These are phyloP conservation scores for Cryptococcus sp. DNA, from an alignment of 1,284 basidiomycete species.

Conservation along the genomic window DNA sequence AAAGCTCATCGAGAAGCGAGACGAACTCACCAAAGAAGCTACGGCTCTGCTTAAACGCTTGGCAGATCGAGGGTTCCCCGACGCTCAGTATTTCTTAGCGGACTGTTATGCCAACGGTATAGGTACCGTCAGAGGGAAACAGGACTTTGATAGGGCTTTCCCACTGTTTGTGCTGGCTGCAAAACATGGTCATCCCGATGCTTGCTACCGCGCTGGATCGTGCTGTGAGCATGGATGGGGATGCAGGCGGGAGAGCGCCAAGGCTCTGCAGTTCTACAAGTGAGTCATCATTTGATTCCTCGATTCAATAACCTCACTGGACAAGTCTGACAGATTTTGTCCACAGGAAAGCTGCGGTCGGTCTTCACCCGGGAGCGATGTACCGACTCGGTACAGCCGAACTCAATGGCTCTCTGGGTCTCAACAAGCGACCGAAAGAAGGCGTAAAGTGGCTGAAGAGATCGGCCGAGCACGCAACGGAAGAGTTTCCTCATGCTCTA, in stretches of 20 bases:
- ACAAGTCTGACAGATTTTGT: neutral
- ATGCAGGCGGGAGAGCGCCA: slow-evolving; percentile 84
- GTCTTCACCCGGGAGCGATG: slow-evolving; percentile 91
- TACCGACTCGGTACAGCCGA: slow-evolving; percentile 95
- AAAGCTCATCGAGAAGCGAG: slow-evolving; percentile 81
- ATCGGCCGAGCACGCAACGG: slow-evolving; percentile 89
- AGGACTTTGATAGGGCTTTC: slow-evolving; percentile 96
- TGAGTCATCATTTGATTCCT: slow-evolving; percentile 28
- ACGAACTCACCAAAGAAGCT: slow-evolving; percentile 84
- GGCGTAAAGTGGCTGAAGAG: slow-evolving; percentile 99
- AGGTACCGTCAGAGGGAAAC: slow-evolving; percentile 80
- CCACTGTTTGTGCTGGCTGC: slow-evolving; percentile 94
- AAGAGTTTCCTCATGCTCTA: slow-evolving; percentile 93
- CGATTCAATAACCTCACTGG: neutral
- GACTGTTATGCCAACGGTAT: slow-evolving; percentile 98
- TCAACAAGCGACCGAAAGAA: slow-evolving; percentile 85
- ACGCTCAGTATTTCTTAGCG: slow-evolving; percentile 94
- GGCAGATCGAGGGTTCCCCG: slow-evolving; percentile 88
- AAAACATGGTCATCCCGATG: slow-evolving; percentile 97
- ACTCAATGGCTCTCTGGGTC: slow-evolving; percentile 90
- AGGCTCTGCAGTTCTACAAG: slow-evolving; percentile 87
- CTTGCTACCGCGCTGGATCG: slow-evolving; percentile 91
- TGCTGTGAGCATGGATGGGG: slow-evolving; percentile 99
- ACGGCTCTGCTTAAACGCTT: slow-evolving; percentile 81
- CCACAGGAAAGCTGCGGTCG: slow-evolving; percentile 79